These are phyloP conservation scores for Fusarium kyushuense DNA, from an alignment of 2,329 filamentous ascomycete species.

Conservation along the genomic window DNA sequence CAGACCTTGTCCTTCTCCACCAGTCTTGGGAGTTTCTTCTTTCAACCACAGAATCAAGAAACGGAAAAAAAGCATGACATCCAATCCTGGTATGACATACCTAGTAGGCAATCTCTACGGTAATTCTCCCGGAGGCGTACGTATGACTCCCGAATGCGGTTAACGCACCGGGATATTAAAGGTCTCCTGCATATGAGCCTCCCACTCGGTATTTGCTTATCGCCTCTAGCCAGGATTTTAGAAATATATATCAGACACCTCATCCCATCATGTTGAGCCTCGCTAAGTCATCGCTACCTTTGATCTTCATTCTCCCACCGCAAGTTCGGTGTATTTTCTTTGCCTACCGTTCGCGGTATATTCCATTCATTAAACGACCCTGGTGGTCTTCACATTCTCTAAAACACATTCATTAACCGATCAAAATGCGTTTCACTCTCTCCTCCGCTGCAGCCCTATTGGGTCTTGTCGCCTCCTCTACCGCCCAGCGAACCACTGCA, in stretches of 20 bases:
- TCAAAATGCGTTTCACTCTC: constrained; percentile 36
- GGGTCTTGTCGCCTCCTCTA: constrained; percentile 36
- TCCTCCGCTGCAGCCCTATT: constrained; percentile 36
- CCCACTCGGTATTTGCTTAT: not conserved
- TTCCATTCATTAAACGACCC: constrained; percentile 37
- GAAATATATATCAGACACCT: constrained; percentile 11
- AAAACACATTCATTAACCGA: constrained; percentile 10
- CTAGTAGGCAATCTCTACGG: too few species aligned
- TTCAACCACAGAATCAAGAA: not conserved
- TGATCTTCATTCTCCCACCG: constrained; percentile 25
- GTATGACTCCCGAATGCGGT: not conserved
- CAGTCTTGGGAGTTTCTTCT: not conserved
- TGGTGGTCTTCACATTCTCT: constrained; percentile 40
- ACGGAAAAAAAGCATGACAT: not conserved
- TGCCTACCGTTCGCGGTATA: constrained; percentile 31
- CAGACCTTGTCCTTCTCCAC: not conserved
- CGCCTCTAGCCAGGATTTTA: not conserved
- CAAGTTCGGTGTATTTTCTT: constrained; percentile 25
- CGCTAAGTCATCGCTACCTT: constrained; percentile 24
- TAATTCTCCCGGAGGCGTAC: not conserved
- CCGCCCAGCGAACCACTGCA: constrained; percentile 39
- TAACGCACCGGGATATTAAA: constrained; percentile 8
- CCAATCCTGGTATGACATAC: not conserved
- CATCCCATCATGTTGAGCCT: not conserved
- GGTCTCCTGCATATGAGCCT: constrained; percentile 3